Evolutionary conservation across 2,329 filamentous ascomycete species (phyloP).

Genomic region (Aspergillus sp.): DNA sequence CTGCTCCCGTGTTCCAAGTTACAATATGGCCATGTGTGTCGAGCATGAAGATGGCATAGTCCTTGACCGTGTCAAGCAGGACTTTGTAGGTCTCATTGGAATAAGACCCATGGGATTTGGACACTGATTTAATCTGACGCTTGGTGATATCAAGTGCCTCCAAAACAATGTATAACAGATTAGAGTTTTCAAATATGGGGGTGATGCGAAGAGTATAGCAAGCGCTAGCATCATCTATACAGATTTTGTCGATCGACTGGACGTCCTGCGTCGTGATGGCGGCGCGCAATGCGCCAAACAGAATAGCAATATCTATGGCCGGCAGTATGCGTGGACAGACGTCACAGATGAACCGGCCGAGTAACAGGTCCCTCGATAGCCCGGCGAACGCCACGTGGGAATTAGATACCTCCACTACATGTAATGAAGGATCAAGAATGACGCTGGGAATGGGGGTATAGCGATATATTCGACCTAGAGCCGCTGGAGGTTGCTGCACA

Average conservation of each 20-base stretch:
- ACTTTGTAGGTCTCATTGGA: slow-evolving; percentile 61
- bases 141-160: slow-evolving; percentile 44
- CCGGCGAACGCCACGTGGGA: slow-evolving; percentile 43
- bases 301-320: slow-evolving; percentile 37
- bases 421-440: slow-evolving; percentile 39
- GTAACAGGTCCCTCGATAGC: slow-evolving; percentile 34
- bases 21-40: slow-evolving; percentile 57
- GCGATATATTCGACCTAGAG: slow-evolving; percentile 30
- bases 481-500: slow-evolving; percentile 6
- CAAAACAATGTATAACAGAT: slow-evolving; percentile 46
- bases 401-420: slow-evolving; percentile 47
- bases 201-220: slow-evolving; percentile 39
- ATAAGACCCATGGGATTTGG: slow-evolving; percentile 47
- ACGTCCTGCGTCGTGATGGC: slow-evolving; percentile 39
- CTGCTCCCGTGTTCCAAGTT: slow-evolving; percentile 61
- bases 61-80: slow-evolving; percentile 61
- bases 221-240: slow-evolving; percentile 16
- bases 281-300: slow-evolving; percentile 40
- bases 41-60: slow-evolving; percentile 65
- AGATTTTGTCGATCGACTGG: slow-evolving; percentile 38
- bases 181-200: slow-evolving; percentile 45
- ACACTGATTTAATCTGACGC: slow-evolving; percentile 16
- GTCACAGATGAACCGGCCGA: slow-evolving; percentile 44
- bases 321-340: slow-evolving; percentile 37
- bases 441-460: slow-evolving; percentile 40